Base-by-base conservation (phyloP, 2,329 filamentous ascomycete genomes). In the Calonectria naviculata region DNA sequence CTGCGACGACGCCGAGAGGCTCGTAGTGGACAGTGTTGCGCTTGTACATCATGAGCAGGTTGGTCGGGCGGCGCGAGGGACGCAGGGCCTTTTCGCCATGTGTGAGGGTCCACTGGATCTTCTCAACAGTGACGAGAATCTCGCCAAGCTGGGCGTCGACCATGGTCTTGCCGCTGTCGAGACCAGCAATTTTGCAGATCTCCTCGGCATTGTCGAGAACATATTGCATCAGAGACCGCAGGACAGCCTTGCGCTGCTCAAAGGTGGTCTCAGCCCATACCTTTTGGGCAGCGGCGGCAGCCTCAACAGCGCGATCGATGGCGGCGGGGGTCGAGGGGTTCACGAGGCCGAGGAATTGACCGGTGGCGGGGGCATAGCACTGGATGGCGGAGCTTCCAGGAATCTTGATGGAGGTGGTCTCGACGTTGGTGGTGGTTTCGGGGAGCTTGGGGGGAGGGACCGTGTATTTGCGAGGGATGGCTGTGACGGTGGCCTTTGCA, bases 161-260 rank as follows among this genome's bases (percentile, higher is more conserved):
- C 87, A 96, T 94, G 2, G 97, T 98, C 88, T 99, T 99, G 74
- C 97, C 97, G 47, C 94, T 97, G 84, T 99, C 97, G 41, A 98
- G 88, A 79, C 94, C 97, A 61, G 95, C 96, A 34, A 95, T 91
- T 19, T 91, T 89, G 78, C 95, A 95, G 77, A 99, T 97, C 29
- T 93, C 89, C 75, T 96, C 93, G 81, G 98, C 95, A 81, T 98
- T 93, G 74, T 97, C 93, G 70, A 99, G 89, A 12, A 99, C 89
- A 77, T 95, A 92, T 83, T 92, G 93, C 76, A 97, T 87, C 79
- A 99, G 87, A 8, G 94, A 94, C 71, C 92, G 91, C 73, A 99
- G 87, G 54, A 99, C 94, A 77, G 90, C 92, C 75, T 93, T 89
- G 71, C 97, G 89, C 81, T 97, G 89, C 10, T 89, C 85, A 80